Conservation (phyloP, 2,329 filamentous ascomycete genomes). For the Diaporthe citrichinensis region DNA sequence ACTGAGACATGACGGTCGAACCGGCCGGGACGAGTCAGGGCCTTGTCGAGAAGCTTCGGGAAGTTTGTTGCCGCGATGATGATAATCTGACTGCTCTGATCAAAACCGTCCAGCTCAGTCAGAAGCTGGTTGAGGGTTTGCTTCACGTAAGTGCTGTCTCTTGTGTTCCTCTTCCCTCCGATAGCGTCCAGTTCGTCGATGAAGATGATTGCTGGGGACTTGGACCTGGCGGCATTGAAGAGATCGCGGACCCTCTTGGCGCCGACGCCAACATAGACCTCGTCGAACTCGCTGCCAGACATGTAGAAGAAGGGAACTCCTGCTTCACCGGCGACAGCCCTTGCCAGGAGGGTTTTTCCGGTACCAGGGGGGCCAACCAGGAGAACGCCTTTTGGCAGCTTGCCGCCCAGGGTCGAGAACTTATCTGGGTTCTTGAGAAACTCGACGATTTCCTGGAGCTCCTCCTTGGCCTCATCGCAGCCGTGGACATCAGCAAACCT, state of each 20-base stretch:
- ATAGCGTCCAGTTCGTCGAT: slow-evolving; percentile 95
- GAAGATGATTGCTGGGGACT: slow-evolving; percentile 74
- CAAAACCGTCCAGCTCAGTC: slow-evolving; percentile 97
- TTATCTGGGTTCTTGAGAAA: slow-evolving; percentile 94
- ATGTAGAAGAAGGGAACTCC: slow-evolving; percentile 99
- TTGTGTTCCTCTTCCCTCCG: slow-evolving; percentile 91
- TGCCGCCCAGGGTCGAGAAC: slow-evolving; percentile 94
- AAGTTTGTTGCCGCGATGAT: slow-evolving; percentile 98
- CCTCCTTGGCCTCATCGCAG: slow-evolving; percentile 98
- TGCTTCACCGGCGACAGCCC: slow-evolving; percentile 95
- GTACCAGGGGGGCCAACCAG: slow-evolving; percentile 96
- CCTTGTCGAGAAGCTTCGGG: slow-evolving; percentile 93
- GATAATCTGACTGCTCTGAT: slow-evolving; percentile 93
- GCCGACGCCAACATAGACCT: slow-evolving; percentile 93
- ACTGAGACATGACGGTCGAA: slow-evolving; percentile 96
- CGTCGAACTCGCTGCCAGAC: slow-evolving; percentile 98
- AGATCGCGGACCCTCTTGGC: slow-evolving; percentile 83
- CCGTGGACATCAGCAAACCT: slow-evolving; percentile 96
- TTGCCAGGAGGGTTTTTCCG: slow-evolving; percentile 94
- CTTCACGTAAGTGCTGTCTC: slow-evolving; percentile 95
- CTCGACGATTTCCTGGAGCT: slow-evolving; percentile 96
- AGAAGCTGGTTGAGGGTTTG: slow-evolving; percentile 98
- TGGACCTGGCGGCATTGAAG: slow-evolving; percentile 53
- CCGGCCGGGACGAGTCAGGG: slow-evolving; percentile 91
- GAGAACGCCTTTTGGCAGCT: slow-evolving; percentile 96